Conservation (phyloP, 345 rosid genomes). For the Toxicodendron radicans region DNA sequence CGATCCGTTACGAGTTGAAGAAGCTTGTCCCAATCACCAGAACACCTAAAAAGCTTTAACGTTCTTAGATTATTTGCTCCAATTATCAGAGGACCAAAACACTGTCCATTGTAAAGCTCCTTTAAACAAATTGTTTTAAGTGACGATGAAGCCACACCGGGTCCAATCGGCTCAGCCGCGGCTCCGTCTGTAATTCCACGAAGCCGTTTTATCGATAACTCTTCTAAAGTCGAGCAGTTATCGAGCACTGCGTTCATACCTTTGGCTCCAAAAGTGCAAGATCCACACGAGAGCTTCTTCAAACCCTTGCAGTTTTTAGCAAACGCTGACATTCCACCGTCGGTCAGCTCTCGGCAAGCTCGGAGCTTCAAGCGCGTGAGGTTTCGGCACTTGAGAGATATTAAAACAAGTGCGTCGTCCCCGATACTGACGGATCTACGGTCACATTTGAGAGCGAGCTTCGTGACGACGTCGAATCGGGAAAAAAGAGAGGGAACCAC, state of each 20-base stretch:
- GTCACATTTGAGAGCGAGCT: constrained; percentile 83
- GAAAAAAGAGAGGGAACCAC: constrained; percentile 55
- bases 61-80: constrained; percentile 65
- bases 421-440: constrained; percentile 71
- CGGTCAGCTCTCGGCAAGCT: constrained; percentile 75
- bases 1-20: constrained; percentile 43
- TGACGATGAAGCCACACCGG: constrained; percentile 57
- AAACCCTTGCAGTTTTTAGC: constrained; percentile 68
- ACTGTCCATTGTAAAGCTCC: constrained; percentile 75
- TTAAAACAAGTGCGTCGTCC: constrained; percentile 66
- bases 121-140: constrained; percentile 67
- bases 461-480: constrained; percentile 83
- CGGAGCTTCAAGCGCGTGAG: constrained; percentile 82
- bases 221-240: constrained; percentile 66
- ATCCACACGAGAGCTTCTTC: constrained; percentile 85
- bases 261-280: constrained; percentile 77
- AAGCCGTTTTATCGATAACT: constrained; percentile 77
- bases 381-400: constrained; percentile 67
- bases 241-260: constrained; percentile 85
- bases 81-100: constrained; percentile 63
- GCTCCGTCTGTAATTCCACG: constrained; percentile 60
- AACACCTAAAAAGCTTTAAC: constrained; percentile 77
- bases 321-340: constrained; percentile 61
- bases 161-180: constrained; percentile 61
- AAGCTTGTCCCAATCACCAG: constrained; percentile 81